These are phyloP conservation scores for Camelina sativa DNA, from an alignment of 345 rosid species.

Conservation along the genomic window DNA sequence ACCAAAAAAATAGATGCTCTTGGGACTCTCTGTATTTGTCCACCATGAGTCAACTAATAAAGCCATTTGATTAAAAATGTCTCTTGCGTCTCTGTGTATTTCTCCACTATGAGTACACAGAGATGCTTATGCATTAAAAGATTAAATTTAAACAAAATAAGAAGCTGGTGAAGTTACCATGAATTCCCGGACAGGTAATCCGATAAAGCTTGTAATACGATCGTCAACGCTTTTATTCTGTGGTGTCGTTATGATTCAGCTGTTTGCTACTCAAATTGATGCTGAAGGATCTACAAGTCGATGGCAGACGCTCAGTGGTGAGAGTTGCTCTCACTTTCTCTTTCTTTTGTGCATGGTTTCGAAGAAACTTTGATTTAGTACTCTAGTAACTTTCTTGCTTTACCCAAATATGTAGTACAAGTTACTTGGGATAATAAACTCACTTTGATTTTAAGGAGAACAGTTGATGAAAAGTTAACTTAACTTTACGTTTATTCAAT, in stretches of 20 bases:
- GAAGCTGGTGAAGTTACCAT: background rate
- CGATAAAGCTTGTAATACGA: background rate
- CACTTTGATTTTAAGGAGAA: background rate
- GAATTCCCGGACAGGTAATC: background rate
- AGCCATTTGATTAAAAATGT: background rate
- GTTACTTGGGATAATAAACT: too few relatives aligned
- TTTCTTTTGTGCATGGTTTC: background rate
- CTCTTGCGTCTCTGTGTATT: background rate
- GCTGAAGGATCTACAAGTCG: slow-evolving; percentile 51
- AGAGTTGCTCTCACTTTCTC: slow-evolving; percentile 26
- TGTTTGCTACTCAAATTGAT: slow-evolving; percentile 45
- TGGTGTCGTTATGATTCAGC: slow-evolving; percentile 31
- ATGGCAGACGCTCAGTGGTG: slow-evolving; percentile 58
- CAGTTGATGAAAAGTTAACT: background rate
- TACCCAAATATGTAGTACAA: background rate
- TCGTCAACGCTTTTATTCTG: slow-evolving; percentile 4
- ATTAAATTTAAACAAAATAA: too few relatives aligned
- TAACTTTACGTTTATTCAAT: background rate
- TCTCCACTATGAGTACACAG: background rate
- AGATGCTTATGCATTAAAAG: background rate
- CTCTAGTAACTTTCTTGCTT: background rate
- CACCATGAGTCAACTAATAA: background rate
- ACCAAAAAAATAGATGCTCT: too few relatives aligned
- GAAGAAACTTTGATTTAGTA: slow-evolving; percentile 5
- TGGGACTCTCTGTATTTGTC: background rate